Percentiles rank a stretch among this genome's conserved stretches.
Conservation (phyloP, 305 asterid genomes). For the Fraxinus latifolia region DNA sequence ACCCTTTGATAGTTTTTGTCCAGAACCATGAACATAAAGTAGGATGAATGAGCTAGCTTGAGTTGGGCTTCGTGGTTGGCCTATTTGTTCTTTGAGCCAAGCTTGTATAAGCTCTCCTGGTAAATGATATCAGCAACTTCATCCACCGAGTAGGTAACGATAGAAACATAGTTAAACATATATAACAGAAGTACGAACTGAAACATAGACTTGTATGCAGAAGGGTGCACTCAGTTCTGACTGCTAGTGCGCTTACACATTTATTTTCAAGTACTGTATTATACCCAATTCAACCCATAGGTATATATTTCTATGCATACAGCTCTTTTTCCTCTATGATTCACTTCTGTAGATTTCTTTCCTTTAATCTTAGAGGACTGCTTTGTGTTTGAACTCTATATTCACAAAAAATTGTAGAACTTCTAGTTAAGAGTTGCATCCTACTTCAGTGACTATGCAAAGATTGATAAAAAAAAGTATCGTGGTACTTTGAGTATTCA, state of each 20-base stretch:
- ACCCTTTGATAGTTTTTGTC: conserved; percentile 1
- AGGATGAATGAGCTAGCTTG: conserved; percentile 11
- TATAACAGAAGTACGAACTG: neutral
- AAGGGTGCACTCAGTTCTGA: neutral
- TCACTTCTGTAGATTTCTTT: neutral
- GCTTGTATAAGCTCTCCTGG: conserved; percentile 6
- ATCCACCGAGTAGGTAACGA: neutral
- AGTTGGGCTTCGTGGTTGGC: conserved; percentile 9
- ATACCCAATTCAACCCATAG: neutral
- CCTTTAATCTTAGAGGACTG: neutral
- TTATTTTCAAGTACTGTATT: neutral
- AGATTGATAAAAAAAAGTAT: neutral
- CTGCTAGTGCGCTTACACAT: neutral
- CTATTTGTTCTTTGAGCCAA: neutral
- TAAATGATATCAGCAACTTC: neutral
- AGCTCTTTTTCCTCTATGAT: neutral
- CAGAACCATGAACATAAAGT: neutral
- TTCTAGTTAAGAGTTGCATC: neutral
- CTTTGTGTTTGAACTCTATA: neutral
- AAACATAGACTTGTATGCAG: neutral
- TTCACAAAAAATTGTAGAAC: neutral
- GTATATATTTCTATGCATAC: neutral
- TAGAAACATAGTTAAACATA: conserved; percentile 4
- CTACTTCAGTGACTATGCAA: neutral
- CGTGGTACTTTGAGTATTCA: neutral